Evolutionary conservation across 331 rosid species (phyloP), one percentile per base, ranked within the genome.

Genomic region (Prunus yedoensis): DNA sequence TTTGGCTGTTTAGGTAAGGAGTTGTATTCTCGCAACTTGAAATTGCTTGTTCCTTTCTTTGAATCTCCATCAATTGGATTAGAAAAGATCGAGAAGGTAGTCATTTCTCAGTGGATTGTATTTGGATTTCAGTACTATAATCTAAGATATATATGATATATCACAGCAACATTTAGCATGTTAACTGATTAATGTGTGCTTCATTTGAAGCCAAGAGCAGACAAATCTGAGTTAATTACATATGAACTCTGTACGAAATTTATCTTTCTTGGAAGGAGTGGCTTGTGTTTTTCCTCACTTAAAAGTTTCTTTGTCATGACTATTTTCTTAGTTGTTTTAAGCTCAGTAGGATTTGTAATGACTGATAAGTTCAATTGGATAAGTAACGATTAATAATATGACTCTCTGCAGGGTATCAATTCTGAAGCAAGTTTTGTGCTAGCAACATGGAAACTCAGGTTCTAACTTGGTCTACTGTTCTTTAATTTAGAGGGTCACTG

Each of bases 21-120:
- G 68, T 83, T 91, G 83, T 90, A 94, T 79, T 89, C 86, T 7
- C 87, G 88, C 85, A 94, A 94, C 94, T 81, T 94, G 91, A 94
- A 94, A 88, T 86, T 94, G 93, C 97, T 91, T 35, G 96, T 91
- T 82, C 97, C 96, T 76, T 94, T 91, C 89, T 87, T 94, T 73
- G 96, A 88, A 65, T 35, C 62, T 65, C 93, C 98, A 0, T 91
- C 98, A 27, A 85, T 94, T 79, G 75, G 77, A 73, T 85, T 91
- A 59, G 82, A 86, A 78, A 87, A 80, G 61, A 91, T 94, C 60
- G 85, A 81, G 45, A 89, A 94, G 98, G 98, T 94, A 84, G 63
- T 71, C 57, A 35, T 38, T 27, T 71, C 46, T 32, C 68, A 20
- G 60, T 74, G 50, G 49, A 50, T 77, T 77, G 32, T 56, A 57